These are phyloP conservation scores for Cucumis sativus DNA, from an alignment of 306 rosid species.

Conservation along the genomic window Cucumber_9930_V3 NC_026656.2:12781001-12781500, in stretches of 20 bases:
- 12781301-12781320: neutral
- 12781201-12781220: neutral
- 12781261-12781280: neutral
- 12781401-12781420: neutral
- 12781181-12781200: neutral
- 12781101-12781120: slow-evolving; percentile 42
- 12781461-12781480: too few relatives aligned
- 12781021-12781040: neutral
- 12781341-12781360: slow-evolving; percentile 28
- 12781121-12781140: slow-evolving; percentile 37
- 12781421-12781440: neutral
- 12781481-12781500: too few relatives aligned
- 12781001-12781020: neutral
- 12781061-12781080: neutral
- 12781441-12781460: too few relatives aligned
- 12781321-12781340: slow-evolving; percentile 64
- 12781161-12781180: neutral
- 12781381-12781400: neutral
- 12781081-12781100: slow-evolving; percentile 3
- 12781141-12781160: slow-evolving; percentile 29
- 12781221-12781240: neutral
- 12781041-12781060: neutral
- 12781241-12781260: neutral
- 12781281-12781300: neutral
- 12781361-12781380: neutral